These are phyloP conservation scores for Citrus sp. DNA, from an alignment of 345 rosid species.

Conservation along the genomic window DNA sequence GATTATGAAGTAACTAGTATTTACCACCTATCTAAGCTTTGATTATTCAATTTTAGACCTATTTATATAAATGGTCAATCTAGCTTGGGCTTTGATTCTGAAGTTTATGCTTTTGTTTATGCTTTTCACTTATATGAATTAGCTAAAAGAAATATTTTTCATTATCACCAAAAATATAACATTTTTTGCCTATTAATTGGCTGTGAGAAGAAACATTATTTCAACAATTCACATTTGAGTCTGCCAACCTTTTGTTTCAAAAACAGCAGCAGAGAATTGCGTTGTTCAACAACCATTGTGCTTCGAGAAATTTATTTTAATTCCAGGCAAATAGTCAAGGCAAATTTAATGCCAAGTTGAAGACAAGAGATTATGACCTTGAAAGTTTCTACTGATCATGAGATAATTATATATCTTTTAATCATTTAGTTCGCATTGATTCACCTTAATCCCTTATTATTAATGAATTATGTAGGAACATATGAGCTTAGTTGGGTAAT, in stretches of 20 bases:
- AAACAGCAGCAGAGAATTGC: background rate
- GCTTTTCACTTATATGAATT: background rate
- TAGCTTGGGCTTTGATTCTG: background rate
- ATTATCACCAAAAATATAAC: background rate
- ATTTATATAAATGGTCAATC: background rate
- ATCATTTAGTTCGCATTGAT: background rate
- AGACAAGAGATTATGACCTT: background rate
- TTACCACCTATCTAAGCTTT: background rate
- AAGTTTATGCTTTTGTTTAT: too few species aligned
- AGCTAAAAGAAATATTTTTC: background rate
- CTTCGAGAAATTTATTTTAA: too few species aligned
- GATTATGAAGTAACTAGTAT: background rate
- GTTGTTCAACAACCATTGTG: background rate
- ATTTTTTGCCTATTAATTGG: background rate
- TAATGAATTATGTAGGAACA: background rate
- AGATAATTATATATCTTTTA: too few species aligned
- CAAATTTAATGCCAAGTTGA: background rate
- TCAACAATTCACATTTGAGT: background rate
- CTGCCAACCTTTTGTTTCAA: background rate
- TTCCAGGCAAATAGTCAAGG: background rate
- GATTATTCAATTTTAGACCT: background rate
- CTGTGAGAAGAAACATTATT: background rate
- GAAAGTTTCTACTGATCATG: too few species aligned
- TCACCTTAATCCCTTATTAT: background rate
- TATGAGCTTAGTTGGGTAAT: background rate